These are phyloP conservation scores for Candida rishiriensis DNA, from an alignment of 805 yeast genomes.

Conservation along the genomic window DNA sequence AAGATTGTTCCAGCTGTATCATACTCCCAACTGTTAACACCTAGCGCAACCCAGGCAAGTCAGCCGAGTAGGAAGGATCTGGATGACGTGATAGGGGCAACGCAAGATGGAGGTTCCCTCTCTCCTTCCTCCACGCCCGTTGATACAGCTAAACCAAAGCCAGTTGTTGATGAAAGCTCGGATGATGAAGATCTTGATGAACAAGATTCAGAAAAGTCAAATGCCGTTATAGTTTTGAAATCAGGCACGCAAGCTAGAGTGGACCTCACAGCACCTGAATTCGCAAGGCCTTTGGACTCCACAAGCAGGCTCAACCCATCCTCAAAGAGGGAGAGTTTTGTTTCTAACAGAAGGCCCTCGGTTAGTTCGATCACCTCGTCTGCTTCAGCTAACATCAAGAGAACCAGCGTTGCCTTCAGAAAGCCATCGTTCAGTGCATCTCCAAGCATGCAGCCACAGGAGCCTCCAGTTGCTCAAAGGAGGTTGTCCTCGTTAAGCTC, in stretches of 20 bases:
- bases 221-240: not conserved
- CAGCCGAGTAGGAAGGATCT: too few species aligned
- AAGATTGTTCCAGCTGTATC: too few species aligned
- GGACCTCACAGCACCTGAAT: not conserved
- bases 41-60: too few species aligned
- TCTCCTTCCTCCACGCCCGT: not conserved
- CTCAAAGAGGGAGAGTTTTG: slow-evolving; percentile 2
- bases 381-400: not conserved
- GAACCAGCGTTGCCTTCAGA: slow-evolving; percentile 2
- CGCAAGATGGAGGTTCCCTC: too few species aligned
- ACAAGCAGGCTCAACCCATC: too few species aligned
- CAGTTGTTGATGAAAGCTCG: slow-evolving; percentile 1
- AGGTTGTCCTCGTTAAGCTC: slow-evolving; percentile 17
- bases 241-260: too few species aligned
- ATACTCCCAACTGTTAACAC: too few species aligned
- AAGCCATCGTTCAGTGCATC: slow-evolving; percentile 2
- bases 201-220: not conserved
- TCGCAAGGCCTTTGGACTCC: not conserved
- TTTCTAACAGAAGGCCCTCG: slow-evolving; percentile 6
- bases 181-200: slow-evolving; percentile 3
- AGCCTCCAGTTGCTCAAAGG: slow-evolving; percentile 4
- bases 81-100: too few species aligned
- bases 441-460: slow-evolving; percentile 2
- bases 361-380: slow-evolving; percentile 1
- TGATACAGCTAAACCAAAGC: not conserved